phyloP scores from a whole-genome alignment of 108 stramenopile species.

The Nitzschia sp. region DNA sequence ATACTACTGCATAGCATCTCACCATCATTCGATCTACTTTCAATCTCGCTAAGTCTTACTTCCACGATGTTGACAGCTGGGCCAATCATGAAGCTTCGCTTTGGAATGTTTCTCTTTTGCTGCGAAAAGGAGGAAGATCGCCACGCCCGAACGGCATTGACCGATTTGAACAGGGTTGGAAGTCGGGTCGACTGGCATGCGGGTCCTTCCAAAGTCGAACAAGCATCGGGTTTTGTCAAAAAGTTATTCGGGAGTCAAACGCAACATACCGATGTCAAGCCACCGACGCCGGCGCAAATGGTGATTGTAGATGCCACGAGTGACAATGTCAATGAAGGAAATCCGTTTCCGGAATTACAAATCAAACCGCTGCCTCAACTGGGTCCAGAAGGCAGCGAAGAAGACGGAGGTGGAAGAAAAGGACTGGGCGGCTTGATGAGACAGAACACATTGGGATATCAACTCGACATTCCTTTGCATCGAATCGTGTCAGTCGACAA shows the following conservation, averaged over 20 bases:
- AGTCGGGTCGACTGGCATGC: constrained; percentile 51
- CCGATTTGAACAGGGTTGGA: constrained; percentile 45
- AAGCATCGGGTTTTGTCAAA: constrained; percentile 43
- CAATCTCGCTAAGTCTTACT: too few relatives aligned
- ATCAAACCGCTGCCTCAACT: constrained; percentile 30
- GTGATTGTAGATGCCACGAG: constrained; percentile 44
- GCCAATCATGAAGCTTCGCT: constrained; percentile 38
- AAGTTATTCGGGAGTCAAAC: constrained; percentile 44
- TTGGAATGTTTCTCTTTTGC: constrained; percentile 68
- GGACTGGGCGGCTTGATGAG: constrained; percentile 19
- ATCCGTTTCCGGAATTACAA: constrained; percentile 52
- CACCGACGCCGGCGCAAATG: constrained; percentile 22
- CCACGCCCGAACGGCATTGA: constrained; percentile 54
- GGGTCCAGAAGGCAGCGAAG: constrained; percentile 23
- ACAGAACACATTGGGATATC: constrained; percentile 16
- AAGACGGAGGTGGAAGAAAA: background rate
- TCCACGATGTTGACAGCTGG: constrained; percentile 2
- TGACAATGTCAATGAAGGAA: constrained; percentile 33
- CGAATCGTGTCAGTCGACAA: constrained; percentile 36
- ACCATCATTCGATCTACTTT: too few relatives aligned
- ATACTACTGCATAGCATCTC: too few relatives aligned
- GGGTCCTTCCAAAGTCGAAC: background rate
- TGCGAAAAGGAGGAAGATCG: constrained; percentile 67
- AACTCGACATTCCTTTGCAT: constrained; percentile 46
- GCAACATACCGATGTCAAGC: constrained; percentile 6